A percentile compares a stretch with the other conserved stretches of the same genome.
Conservation (phyloP, 2,329 filamentous ascomycete species). For the Clarireedia homoeocarpa region DNA sequence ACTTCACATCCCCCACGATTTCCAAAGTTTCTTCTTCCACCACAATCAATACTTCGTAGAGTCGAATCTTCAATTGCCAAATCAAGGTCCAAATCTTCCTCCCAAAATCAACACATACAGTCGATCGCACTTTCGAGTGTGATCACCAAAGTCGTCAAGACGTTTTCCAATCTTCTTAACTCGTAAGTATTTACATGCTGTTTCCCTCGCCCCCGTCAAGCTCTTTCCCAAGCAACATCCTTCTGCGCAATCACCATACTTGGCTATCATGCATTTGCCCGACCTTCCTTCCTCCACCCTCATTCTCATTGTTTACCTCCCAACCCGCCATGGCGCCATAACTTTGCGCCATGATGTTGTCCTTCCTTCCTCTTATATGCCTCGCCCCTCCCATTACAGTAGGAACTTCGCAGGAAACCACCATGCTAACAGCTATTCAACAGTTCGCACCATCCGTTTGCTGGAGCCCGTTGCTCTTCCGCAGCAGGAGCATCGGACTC, state of each 20-base stretch:
- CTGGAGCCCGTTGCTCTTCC: slow-evolving; percentile 90
- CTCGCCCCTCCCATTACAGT: not conserved
- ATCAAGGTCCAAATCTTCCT: not conserved
- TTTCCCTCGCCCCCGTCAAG: not conserved
- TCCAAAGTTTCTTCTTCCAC: slow-evolving; percentile 1
- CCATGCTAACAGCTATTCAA: not conserved
- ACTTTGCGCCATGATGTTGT: not conserved
- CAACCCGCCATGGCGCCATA: not conserved
- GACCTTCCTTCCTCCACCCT: not conserved
- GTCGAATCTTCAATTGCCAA: not conserved
- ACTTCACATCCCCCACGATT: not conserved
- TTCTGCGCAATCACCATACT: not conserved
- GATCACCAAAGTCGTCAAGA: slow-evolving; percentile 62
- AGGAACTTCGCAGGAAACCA: not conserved
- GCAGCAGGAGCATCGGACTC: slow-evolving; percentile 74
- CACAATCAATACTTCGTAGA: not conserved
- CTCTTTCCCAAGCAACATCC: not conserved
- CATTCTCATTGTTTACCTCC: not conserved
- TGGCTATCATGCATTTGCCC: not conserved
- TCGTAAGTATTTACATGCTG: slow-evolving; percentile 55
- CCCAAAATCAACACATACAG: slow-evolving; percentile 9
- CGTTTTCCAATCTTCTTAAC: slow-evolving; percentile 98
- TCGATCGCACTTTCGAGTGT: slow-evolving; percentile 27
- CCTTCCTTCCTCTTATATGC: not conserved
- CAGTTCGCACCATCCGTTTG: slow-evolving; percentile 92